Percentiles rank a stretch among this genome's conserved stretches.
phyloP scores from a whole-genome alignment of 2,329 filamentous ascomycete species.

The Ceratocystis huliohia region DNA sequence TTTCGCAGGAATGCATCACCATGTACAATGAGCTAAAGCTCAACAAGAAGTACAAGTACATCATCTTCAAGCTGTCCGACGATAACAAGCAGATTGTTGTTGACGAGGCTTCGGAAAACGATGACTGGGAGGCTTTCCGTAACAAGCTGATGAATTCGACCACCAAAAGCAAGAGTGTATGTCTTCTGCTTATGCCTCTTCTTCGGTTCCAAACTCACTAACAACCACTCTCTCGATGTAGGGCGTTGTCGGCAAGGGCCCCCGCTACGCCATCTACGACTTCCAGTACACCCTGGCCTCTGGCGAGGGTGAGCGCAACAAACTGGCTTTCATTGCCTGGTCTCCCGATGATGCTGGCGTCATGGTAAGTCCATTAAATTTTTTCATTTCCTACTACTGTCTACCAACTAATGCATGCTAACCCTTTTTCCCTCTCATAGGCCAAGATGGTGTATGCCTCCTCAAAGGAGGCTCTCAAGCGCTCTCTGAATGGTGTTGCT shows the following conservation, averaged over 20 bases:
- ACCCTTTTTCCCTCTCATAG: slow-evolving; percentile 32
- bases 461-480: slow-evolving; percentile 77
- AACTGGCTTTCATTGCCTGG: slow-evolving; percentile 69
- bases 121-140: slow-evolving; percentile 61
- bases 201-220: not conserved
- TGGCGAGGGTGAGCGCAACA: slow-evolving; percentile 64
- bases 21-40: slow-evolving; percentile 75
- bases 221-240: slow-evolving; percentile 25
- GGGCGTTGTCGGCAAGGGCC: slow-evolving; percentile 52
- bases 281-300: slow-evolving; percentile 61
- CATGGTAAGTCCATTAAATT: slow-evolving; percentile 44
- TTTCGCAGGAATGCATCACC: slow-evolving; percentile 57
- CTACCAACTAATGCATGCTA: not conserved
- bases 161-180: slow-evolving; percentile 56
- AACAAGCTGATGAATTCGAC: slow-evolving; percentile 63
- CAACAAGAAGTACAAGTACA: slow-evolving; percentile 68
- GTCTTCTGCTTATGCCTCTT: slow-evolving; percentile 10
- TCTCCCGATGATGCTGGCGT: slow-evolving; percentile 68
- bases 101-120: slow-evolving; percentile 55
- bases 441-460: slow-evolving; percentile 85
- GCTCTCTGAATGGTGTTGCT: slow-evolving; percentile 60
- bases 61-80: slow-evolving; percentile 79
- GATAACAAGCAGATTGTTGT: slow-evolving; percentile 72
- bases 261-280: slow-evolving; percentile 75
- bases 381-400: not conserved